Evolutionary conservation across 2,329 filamentous ascomycete genomes (phyloP).

Genomic region (Epichloe festucae): DNA sequence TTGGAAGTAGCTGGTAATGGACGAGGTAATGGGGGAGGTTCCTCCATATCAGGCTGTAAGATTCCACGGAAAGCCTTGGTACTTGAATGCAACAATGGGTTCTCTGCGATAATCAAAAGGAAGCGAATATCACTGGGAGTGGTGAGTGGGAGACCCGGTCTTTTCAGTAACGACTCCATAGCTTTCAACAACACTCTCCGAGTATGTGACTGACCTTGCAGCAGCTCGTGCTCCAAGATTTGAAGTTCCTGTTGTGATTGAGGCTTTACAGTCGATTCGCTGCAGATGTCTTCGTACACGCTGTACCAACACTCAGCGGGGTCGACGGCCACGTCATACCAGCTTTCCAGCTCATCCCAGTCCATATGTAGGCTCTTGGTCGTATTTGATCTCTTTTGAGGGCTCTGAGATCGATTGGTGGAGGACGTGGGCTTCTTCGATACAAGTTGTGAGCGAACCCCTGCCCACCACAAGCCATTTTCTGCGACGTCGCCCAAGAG

Average conservation of each 20-base stretch:
- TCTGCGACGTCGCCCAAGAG: constrained; percentile 65
- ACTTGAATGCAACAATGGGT: constrained; percentile 55
- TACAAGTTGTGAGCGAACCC: constrained; percentile 22
- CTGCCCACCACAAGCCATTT: constrained; percentile 75
- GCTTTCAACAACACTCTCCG: constrained; percentile 63
- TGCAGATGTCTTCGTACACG: constrained; percentile 40
- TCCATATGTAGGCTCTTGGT: constrained; percentile 48
- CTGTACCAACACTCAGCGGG: constrained; percentile 55
- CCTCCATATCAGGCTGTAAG: constrained; percentile 19
- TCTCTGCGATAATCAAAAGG: constrained; percentile 63
- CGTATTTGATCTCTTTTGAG: neutral
- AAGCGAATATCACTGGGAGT: constrained; percentile 63
- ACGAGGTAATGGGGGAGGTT: neutral
- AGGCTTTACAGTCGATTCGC: constrained; percentile 15
- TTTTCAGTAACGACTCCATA: constrained; percentile 66
- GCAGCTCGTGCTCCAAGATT: constrained; percentile 33
- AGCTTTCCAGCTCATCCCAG: constrained; percentile 57
- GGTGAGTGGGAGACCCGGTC: constrained; percentile 57
- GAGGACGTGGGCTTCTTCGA: neutral
- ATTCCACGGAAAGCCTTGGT: constrained; percentile 28
- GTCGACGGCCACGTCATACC: constrained; percentile 60
- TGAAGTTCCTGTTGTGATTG: constrained; percentile 25
- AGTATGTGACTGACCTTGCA: constrained; percentile 52
- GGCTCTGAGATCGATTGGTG: neutral
- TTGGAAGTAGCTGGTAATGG: neutral